Evolutionary conservation across 345 rosid genomes (phyloP).

Genomic region (Eucalyptus albens): DNA sequence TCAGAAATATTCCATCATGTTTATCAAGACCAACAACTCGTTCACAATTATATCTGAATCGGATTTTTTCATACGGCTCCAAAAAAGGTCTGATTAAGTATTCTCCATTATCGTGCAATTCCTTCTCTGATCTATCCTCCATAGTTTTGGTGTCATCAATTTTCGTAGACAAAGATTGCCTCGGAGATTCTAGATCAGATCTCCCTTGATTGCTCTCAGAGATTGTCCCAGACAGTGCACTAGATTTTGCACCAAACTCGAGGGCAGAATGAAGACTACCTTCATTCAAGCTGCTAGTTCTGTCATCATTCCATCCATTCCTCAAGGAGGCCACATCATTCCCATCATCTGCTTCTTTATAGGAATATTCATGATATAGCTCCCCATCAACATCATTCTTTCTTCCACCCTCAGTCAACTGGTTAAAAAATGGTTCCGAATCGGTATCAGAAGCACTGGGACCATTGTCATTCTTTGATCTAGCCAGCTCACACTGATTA

Average conservation of each 20-base stretch:
- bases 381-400: constrained; percentile 28
- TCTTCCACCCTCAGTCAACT: constrained; percentile 22
- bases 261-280: constrained; percentile 96
- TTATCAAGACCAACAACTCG: constrained; percentile 96
- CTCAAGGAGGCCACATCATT: constrained; percentile 44
- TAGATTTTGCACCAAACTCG: constrained; percentile 83
- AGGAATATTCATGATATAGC: constrained; percentile 46
- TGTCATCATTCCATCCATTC: constrained; percentile 86
- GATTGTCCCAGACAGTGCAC: constrained; percentile 56
- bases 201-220: constrained; percentile 62
- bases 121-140: constrained; percentile 80
- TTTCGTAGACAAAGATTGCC: constrained; percentile 59
- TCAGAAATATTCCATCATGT: constrained; percentile 94
- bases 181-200: constrained; percentile 73
- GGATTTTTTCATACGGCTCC: constrained; percentile 89
- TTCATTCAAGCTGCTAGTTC: constrained; percentile 82
- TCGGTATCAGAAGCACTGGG: constrained; percentile 56
- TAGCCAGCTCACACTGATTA: constrained; percentile 65
- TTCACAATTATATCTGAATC: constrained; percentile 91
- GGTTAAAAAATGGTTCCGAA: constrained; percentile 54
- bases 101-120: constrained; percentile 89
- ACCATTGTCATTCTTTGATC: constrained; percentile 39
- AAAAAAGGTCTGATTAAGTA: constrained; percentile 93
- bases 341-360: constrained; percentile 36
- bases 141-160: constrained; percentile 40